Conservation (phyloP, 2,329 filamentous ascomycete genomes). For the Cladosporium cucumerinum region DNA sequence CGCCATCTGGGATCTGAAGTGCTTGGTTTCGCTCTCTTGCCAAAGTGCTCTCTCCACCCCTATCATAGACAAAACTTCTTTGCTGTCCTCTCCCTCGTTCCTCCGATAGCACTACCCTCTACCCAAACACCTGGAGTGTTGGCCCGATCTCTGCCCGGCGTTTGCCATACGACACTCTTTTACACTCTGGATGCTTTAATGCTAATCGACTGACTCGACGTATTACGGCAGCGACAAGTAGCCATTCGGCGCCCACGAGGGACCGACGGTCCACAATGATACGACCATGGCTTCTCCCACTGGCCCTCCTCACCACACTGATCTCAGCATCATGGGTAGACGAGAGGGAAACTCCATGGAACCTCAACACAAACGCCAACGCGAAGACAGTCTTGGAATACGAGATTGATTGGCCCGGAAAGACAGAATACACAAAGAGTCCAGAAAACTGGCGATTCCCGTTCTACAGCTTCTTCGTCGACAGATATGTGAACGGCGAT, state of each 20-base stretch:
- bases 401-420: conserved; percentile 52
- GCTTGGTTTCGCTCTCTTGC: conserved; percentile 6
- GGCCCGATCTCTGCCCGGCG: conserved; percentile 9
- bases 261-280: conserved; percentile 16
- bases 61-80: conserved; percentile 17
- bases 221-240: conserved; percentile 9
- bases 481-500: conserved; percentile 63
- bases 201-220: conserved; percentile 14
- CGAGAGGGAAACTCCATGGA: conserved; percentile 51
- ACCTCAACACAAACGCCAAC: conserved; percentile 58
- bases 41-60: conserved; percentile 7
- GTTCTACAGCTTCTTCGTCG: conserved; percentile 63
- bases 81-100: conserved; percentile 14
- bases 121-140: conserved; percentile 15
- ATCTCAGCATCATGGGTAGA: conserved; percentile 43
- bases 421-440: conserved; percentile 51
- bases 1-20: conserved; percentile 17
- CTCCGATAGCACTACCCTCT: conserved; percentile 9
- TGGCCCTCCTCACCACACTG: conserved; percentile 13
- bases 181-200: conserved; percentile 5
- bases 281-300: conserved; percentile 17
- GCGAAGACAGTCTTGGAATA: conserved; percentile 59
- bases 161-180: conserved; percentile 16
- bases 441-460: conserved; percentile 64
- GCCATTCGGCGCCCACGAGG: conserved; percentile 14